Percentiles rank a stretch among this genome's conserved stretches.
phyloP scores from a whole-genome alignment of 352 stramenopile species.

The Nothophytophthora sp. region DNA sequence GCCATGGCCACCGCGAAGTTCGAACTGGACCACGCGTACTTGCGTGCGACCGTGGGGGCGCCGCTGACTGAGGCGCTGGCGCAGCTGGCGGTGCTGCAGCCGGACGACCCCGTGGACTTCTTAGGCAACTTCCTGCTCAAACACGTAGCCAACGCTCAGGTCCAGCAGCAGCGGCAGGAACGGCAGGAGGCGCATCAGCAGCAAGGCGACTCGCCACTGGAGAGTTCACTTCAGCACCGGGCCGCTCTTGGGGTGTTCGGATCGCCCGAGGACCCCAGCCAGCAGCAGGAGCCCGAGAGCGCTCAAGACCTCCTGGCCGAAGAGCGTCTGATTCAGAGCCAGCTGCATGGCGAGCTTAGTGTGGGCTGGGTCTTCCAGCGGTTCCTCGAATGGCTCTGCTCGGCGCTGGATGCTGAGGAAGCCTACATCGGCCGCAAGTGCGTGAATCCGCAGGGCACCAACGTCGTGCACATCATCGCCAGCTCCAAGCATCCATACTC shows the following conservation, averaged over 20 bases:
- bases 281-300: conserved; percentile 16
- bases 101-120: conserved; percentile 89
- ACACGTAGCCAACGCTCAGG: conserved; percentile 74
- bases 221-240: neutral
- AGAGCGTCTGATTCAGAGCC: conserved; percentile 32
- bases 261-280: neutral
- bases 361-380: conserved; percentile 49
- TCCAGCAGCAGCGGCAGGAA: conserved; percentile 41
- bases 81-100: conserved; percentile 86
- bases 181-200: conserved; percentile 10
- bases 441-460: conserved; percentile 34
- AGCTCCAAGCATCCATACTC: conserved; percentile 50
- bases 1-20: conserved; percentile 31
- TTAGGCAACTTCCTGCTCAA: conserved; percentile 90
- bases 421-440: conserved; percentile 72
- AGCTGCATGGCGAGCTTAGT: conserved; percentile 37
- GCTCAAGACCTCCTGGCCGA: conserved; percentile 28
- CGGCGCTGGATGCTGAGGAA: conserved; percentile 55
- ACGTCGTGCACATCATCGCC: conserved; percentile 65
- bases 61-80: conserved; percentile 87
- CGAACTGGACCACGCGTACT: conserved; percentile 82
- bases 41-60: conserved; percentile 71
- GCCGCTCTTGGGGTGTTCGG: too few relatives aligned
- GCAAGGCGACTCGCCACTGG: neutral
- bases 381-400: conserved; percentile 57